Base-by-base conservation (phyloP, 208 protist genomes). In the Crithidia brevicula region DNA sequence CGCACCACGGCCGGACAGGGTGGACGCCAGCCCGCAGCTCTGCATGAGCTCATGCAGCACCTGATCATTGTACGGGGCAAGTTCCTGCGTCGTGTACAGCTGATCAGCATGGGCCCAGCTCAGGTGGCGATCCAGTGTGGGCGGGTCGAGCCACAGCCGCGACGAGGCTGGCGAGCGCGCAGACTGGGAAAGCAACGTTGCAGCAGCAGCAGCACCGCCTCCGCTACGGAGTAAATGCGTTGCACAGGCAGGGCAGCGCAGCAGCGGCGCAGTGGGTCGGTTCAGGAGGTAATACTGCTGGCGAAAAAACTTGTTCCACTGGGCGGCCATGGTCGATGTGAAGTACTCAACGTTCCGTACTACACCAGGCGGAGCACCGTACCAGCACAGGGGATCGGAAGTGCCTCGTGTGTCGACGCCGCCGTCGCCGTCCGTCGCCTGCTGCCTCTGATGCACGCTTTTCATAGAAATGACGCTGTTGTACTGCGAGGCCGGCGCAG, bases 101-200 rank as follows among this genome's bases (percentile, higher is more conserved):
- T 75, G 63, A 30, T 78, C 65, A 0, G 87, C 70, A 65, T 96
- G 90, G 27, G 74, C 45, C 71, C 73, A 86, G 59, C 77, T 89
- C 61, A 92, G 62, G 67, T 96, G 90, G 13, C 69, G 60, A 36
- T 81, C 78, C 60, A 96, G 59, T 25, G 79, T 66, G 10, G 30
- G 2, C 20, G 90, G 90, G 13, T 54, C 56, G 51, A 73, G 46
- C 57, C 62, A 81, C 30, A 72, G 22, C 15, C 27, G 68, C 31
- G 43, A 28, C 23, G 46, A 57, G 18, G 16, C 20, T 20, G 36
- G 47, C 43, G 20, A 4, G 3, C 28, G 58, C 13, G 28, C 7
- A 10, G 18, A 20, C 0, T 8, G 18, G 1, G 46, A 51, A 18
- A 27, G 1, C 46, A 11, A 10, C 20, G 9, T 27, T 20, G 46